A percentile compares a stretch with the other conserved stretches of the same genome.
phyloP scores from a whole-genome alignment of 352 stramenopile species.

The Ophiocytium majus region DNA sequence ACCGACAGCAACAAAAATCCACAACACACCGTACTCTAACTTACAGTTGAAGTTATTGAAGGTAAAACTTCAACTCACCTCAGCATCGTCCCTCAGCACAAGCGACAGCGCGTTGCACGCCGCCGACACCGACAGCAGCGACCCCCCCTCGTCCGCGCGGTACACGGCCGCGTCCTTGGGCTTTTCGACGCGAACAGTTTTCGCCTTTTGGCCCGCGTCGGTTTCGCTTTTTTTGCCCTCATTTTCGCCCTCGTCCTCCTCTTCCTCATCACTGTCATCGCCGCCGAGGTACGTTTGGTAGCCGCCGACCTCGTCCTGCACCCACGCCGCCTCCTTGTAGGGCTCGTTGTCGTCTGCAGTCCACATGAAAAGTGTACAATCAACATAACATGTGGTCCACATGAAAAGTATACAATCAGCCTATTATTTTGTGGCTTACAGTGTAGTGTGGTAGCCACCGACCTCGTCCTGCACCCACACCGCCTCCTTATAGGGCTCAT shows the following conservation, averaged over 20 bases:
- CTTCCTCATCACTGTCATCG: slow-evolving; percentile 26
- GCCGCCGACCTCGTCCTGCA: slow-evolving; percentile 51
- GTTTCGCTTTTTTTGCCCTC: too few relatives aligned
- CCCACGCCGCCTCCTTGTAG: slow-evolving; percentile 55
- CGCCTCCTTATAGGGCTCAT: slow-evolving; percentile 63
- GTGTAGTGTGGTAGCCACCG: slow-evolving; percentile 51
- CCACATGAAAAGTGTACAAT: too few relatives aligned
- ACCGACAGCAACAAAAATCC: slow-evolving; percentile 81
- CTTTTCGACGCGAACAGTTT: too few relatives aligned
- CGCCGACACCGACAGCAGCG: slow-evolving; percentile 75
- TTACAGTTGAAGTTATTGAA: too few relatives aligned
- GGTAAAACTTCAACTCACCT: too few relatives aligned
- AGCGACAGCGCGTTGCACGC: slow-evolving; percentile 79
- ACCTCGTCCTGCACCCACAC: slow-evolving; percentile 53
- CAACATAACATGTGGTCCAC: too few relatives aligned
- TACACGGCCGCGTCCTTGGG: slow-evolving; percentile 54
- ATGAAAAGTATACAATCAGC: too few relatives aligned
- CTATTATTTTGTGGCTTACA: too few relatives aligned
- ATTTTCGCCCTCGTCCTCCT: too few relatives aligned
- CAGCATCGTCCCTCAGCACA: slow-evolving; percentile 70
- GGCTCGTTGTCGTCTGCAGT: slow-evolving; percentile 70
- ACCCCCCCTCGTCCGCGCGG: slow-evolving; percentile 70
- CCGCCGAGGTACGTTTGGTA: slow-evolving; percentile 52
- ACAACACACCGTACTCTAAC: too few relatives aligned
- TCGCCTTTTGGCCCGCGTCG: too few relatives aligned